Evolutionary conservation across 495 filamentous ascomycete species (phyloP).

Genomic region (Penicillium atrosanguineum): DNA sequence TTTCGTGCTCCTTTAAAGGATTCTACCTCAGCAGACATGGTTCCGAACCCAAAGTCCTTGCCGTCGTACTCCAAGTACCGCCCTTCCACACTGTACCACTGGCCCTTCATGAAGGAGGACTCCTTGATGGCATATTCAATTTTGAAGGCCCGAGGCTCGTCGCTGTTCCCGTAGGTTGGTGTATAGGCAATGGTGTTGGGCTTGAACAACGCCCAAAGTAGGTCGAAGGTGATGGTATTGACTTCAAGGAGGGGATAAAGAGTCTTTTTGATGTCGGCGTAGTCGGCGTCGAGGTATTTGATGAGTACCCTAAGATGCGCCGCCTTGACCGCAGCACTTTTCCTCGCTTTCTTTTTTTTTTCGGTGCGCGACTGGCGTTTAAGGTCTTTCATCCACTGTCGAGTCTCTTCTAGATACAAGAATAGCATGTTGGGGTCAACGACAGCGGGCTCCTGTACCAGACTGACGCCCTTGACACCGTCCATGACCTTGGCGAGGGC

Average conservation of each 20-base stretch:
- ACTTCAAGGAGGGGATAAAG: conserved; percentile 81
- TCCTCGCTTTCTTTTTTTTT: conserved; percentile 66
- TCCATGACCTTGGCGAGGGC: conserved; percentile 74
- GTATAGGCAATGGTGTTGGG: conserved; percentile 84
- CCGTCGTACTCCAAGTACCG: conserved; percentile 84
- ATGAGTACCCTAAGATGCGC: conserved; percentile 75
- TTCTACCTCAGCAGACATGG: conserved; percentile 68
- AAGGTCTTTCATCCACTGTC: conserved; percentile 61
- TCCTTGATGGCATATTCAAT: conserved; percentile 77
- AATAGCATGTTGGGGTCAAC: conserved; percentile 88
- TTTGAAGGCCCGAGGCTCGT: conserved; percentile 88
- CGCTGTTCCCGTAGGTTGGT: conserved; percentile 71
- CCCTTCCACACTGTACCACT: conserved; percentile 80
- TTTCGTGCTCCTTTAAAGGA: conserved; percentile 81
- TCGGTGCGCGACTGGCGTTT: conserved; percentile 59
- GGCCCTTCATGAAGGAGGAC: conserved; percentile 67
- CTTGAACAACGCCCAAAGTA: conserved; percentile 89
- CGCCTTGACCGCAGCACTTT: conserved; percentile 49
- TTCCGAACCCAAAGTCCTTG: conserved; percentile 68
- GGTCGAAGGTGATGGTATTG: conserved; percentile 85
- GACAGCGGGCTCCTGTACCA: conserved; percentile 76
- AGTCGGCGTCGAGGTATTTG: conserved; percentile 81
- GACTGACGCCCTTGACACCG: conserved; percentile 74
- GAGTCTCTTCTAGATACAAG: conserved; percentile 77
- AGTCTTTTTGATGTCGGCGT: conserved; percentile 72